Percentiles rank a stretch among this genome's conserved stretches.
phyloP scores from a whole-genome alignment of 1,284 basidiomycete genomes.

The Meira miltonrushii region DNA sequence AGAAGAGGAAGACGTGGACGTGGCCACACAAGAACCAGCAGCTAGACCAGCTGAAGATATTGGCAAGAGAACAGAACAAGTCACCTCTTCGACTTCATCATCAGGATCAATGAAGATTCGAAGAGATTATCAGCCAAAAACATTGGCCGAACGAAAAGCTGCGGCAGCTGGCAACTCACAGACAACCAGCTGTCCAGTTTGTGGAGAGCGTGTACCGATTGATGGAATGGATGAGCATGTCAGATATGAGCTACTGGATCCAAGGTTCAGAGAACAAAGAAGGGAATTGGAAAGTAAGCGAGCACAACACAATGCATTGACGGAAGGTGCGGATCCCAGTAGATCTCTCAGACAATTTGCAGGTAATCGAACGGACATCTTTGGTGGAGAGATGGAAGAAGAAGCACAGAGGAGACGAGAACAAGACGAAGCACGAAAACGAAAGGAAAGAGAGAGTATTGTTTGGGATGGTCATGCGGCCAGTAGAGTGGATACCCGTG shows the following conservation, averaged over 20 bases:
- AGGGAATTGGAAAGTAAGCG: constrained; percentile 41
- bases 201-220: constrained; percentile 86
- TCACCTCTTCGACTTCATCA: constrained; percentile 3
- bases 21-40: background rate
- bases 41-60: constrained; percentile 56
- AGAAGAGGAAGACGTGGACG: constrained; percentile 60
- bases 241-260: constrained; percentile 95
- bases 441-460: constrained; percentile 46
- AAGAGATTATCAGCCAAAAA: constrained; percentile 80
- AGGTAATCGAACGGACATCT: constrained; percentile 37
- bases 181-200: constrained; percentile 78
- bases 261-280: constrained; percentile 58
- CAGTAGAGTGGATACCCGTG: constrained; percentile 27
- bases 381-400: constrained; percentile 37
- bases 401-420: constrained; percentile 33
- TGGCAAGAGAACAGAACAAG: constrained; percentile 55
- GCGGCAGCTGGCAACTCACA: constrained; percentile 14
- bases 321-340: constrained; percentile 45
- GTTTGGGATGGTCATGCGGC: constrained; percentile 50
- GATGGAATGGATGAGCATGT: constrained; percentile 96
- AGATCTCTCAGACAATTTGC: constrained; percentile 45
- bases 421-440: constrained; percentile 34
- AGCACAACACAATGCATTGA: constrained; percentile 43
- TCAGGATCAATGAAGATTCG: constrained; percentile 61
- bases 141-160: constrained; percentile 25